Base-by-base conservation (phyloP, 805 yeast genomes). In the Metschnikowia kofuensis region DNA sequence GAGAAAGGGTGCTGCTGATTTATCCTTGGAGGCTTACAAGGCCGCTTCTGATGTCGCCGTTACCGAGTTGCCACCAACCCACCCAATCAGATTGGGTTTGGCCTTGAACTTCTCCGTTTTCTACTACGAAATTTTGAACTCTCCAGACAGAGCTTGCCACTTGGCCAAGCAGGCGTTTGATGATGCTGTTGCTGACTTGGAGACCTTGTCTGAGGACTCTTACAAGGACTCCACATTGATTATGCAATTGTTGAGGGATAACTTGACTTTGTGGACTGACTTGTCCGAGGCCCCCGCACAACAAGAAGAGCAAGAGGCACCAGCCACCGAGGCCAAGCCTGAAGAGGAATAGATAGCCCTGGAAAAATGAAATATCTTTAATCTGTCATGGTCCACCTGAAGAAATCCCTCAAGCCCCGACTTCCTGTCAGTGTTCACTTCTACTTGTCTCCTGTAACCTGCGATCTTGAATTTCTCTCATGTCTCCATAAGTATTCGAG, bases 141-240 rank as follows among this genome's bases (percentile, higher is more conserved):
- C 97, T 51, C 98, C 99, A 64, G 97, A 92, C 72, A 89, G 96
- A 74, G 99, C 99, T 62, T 92, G 99, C 74, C 96, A 91, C 72
- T 83, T 92, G 72, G 99, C 99, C 65, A 94, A 92, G 76, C 97
- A 92, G 77, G 98, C 99, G 36, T 92, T 94, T 63, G 99, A 92
- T 74, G 98, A 92, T 68, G 99, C 99, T 57, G 95, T 92, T 69
- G 97, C 99, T 57, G 98, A 94, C 77, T 83, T 92, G 70, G 99
- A 92, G 76, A 89, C 97, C 59, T 80, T 92, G 68, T 88, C 96
- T 40, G 99, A 92, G 77, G 99, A 92, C 78, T 87, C 96, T 60
- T 92, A 94, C 84, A 94, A 92, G 76, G 99, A 92, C 74, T 90
- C 97, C 56, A 94, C 98, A 61, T 84, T 94, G 72, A 94, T 94